phyloP scores from a whole-genome alignment of 2,329 filamentous ascomycete species.

The Pyrenochaeta sp. region DNA sequence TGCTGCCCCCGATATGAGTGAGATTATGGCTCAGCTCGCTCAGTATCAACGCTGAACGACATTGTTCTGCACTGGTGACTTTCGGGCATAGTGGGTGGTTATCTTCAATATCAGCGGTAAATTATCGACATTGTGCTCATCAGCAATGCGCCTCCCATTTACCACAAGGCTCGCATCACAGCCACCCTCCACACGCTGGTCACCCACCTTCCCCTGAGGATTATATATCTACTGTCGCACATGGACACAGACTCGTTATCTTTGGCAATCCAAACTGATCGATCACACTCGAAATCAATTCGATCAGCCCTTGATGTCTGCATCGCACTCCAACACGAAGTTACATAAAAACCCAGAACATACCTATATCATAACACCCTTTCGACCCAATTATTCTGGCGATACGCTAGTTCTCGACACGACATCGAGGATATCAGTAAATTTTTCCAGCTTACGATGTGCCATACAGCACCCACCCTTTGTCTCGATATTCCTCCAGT shows the following conservation, averaged over 20 bases:
- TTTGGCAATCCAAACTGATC: slow-evolving; percentile 6
- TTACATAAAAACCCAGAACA: background rate
- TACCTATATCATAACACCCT: no score
- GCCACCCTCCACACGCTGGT: slow-evolving; percentile 8
- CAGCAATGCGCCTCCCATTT: slow-evolving; percentile 1
- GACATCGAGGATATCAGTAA: no score
- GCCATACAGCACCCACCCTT: background rate
- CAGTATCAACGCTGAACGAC: slow-evolving; percentile 64
- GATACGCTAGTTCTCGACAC: no score
- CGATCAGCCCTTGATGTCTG: background rate
- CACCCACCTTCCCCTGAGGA: slow-evolving; percentile 12
- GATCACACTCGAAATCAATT: background rate
- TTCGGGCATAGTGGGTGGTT: no score
- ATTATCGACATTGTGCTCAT: slow-evolving; percentile 8
- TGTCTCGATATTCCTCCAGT: background rate
- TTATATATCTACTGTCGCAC: background rate
- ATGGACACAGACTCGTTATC: background rate
- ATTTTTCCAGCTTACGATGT: background rate
- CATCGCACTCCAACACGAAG: background rate
- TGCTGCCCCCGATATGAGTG: slow-evolving; percentile 64
- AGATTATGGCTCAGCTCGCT: slow-evolving; percentile 77
- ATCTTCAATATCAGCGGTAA: no score
- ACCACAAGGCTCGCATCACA: background rate
- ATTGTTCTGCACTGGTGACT: background rate
- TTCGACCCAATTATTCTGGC: no score